These are phyloP conservation scores for Petunia hybrid DNA, from an alignment of 305 asterid genomes.

Conservation along the genomic window DNA sequence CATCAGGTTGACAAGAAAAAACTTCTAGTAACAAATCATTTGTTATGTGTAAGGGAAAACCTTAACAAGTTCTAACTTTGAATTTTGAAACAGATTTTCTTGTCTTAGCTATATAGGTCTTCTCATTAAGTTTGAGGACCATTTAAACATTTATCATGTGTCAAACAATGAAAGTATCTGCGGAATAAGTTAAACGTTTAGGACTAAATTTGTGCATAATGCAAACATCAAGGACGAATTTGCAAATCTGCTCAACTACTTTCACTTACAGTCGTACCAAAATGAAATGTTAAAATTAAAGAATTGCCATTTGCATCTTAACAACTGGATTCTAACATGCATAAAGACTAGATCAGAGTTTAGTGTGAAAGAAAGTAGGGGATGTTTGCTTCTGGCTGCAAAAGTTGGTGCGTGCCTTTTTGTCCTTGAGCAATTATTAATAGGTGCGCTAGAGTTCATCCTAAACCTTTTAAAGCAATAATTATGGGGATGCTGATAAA, in stretches of 20 bases:
- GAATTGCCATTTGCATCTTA: not conserved
- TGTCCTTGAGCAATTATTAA: not conserved
- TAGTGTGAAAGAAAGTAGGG: slow-evolving; percentile 28
- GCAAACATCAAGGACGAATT: not conserved
- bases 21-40: not conserved
- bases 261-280: not conserved
- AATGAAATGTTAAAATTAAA: no score
- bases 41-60: no score
- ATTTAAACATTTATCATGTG: not conserved
- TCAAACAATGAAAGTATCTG: not conserved
- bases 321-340: slow-evolving; percentile 31
- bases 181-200: not conserved
- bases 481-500: slow-evolving; percentile 54
- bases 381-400: slow-evolving; percentile 66
- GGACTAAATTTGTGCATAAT: not conserved
- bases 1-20: not conserved
- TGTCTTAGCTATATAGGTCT: no score
- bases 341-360: not conserved
- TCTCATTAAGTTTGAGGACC: not conserved
- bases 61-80: not conserved
- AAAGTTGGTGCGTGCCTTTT: slow-evolving; percentile 37
- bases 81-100: not conserved
- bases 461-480: slow-evolving; percentile 31
- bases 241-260: not conserved
- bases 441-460: not conserved